phyloP scores from a whole-genome alignment of 2,329 filamentous ascomycete genomes.

The Aspergillus hiratsukae region DNA sequence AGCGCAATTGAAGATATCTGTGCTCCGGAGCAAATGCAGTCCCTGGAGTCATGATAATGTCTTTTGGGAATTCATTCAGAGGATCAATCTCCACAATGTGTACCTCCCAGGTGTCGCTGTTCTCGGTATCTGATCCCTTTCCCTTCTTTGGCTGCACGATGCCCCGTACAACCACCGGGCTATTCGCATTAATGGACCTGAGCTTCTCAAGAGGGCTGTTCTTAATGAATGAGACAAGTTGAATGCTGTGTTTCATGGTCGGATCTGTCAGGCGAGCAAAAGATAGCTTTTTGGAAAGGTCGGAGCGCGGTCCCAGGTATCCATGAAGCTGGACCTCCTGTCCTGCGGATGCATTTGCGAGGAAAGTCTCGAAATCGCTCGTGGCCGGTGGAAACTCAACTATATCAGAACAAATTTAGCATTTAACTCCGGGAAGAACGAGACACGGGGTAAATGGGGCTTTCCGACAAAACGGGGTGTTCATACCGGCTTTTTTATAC shows the following conservation, averaged over 20 bases:
- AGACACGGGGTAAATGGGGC: not conserved
- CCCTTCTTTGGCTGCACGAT: slow-evolving; percentile 40
- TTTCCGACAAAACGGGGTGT: slow-evolving; percentile 1
- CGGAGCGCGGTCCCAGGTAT: slow-evolving; percentile 65
- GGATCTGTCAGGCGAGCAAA: slow-evolving; percentile 60
- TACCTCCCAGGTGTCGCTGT: slow-evolving; percentile 51
- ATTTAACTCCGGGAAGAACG: too few relatives aligned
- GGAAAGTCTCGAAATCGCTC: slow-evolving; percentile 35
- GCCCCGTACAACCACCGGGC: slow-evolving; percentile 53
- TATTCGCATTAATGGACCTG: slow-evolving; percentile 45
- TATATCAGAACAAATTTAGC: slow-evolving; percentile 19
- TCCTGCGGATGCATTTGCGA: slow-evolving; percentile 26
- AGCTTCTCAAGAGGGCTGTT: slow-evolving; percentile 38
- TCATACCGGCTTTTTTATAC: slow-evolving; percentile 45
- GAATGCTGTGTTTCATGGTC: slow-evolving; percentile 43
- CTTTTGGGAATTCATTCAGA: slow-evolving; percentile 68
- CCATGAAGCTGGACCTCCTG: slow-evolving; percentile 58
- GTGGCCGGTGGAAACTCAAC: slow-evolving; percentile 46
- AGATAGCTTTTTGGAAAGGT: slow-evolving; percentile 63
- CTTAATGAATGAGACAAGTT: slow-evolving; percentile 45
- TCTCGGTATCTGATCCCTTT: slow-evolving; percentile 25
- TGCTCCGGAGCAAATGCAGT: slow-evolving; percentile 69
- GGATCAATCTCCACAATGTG: slow-evolving; percentile 58
- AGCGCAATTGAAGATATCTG: slow-evolving; percentile 81
- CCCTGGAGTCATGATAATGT: slow-evolving; percentile 71